These are phyloP conservation scores for Stipa capillata DNA, from an alignment of 176 grass and related monocot genomes.

Conservation along the genomic window DNA sequence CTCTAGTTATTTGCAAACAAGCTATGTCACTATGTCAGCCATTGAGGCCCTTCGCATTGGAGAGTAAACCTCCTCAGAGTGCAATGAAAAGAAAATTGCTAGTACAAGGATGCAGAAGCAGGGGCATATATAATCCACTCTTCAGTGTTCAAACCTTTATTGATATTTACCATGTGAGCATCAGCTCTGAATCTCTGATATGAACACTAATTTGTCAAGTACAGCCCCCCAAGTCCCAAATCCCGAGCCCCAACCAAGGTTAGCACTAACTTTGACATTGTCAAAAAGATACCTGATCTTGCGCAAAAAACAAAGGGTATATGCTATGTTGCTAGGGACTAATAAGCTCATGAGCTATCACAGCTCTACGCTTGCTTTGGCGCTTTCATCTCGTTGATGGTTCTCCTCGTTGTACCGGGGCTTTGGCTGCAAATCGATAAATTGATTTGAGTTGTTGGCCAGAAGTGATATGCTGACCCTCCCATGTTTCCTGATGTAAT, in stretches of 20 bases:
- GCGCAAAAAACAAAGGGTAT: background rate
- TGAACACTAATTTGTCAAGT: background rate
- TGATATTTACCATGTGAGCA: background rate
- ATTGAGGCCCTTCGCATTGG: background rate
- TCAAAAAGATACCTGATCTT: background rate
- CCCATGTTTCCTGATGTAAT: constrained; percentile 81
- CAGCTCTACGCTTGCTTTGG: background rate
- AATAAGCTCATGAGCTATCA: background rate
- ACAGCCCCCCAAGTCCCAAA: background rate
- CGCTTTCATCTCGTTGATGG: background rate
- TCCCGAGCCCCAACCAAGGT: background rate
- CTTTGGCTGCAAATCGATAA: constrained; percentile 85
- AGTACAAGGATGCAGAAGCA: background rate
- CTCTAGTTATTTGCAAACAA: background rate
- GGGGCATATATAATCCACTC: background rate
- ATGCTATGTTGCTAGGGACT: background rate
- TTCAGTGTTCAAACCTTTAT: background rate
- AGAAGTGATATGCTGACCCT: constrained; percentile 88
- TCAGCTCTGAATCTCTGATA: background rate
- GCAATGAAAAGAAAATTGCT: background rate
- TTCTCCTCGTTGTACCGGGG: constrained; percentile 25
- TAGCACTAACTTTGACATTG: background rate
- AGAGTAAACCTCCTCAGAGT: background rate
- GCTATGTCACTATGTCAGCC: background rate
- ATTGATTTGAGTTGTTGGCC: constrained; percentile 78